Conservation (phyloP, 805 yeast species). For the Zygosaccharomyces lentus region DNA sequence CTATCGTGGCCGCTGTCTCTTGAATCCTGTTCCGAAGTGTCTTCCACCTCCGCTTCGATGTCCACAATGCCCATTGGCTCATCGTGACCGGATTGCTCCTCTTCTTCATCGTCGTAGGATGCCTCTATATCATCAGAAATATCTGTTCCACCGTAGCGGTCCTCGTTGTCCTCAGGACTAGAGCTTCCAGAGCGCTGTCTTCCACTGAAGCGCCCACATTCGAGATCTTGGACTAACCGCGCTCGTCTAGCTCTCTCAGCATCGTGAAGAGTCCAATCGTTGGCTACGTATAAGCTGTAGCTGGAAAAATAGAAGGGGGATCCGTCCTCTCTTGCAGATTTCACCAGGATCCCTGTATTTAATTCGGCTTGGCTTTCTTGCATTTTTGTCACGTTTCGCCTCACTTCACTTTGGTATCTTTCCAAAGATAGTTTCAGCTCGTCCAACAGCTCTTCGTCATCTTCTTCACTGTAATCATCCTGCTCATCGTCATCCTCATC, state of each 20-base stretch:
- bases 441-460: constrained; percentile 9
- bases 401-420: not conserved
- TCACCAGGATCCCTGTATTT: not conserved
- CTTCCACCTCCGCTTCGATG: constrained; percentile 12
- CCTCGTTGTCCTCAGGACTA: not conserved
- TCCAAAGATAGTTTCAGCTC: constrained; percentile 1
- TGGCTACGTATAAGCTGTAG: constrained; percentile 5
- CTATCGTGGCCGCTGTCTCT: constrained; percentile 17
- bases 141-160: not conserved
- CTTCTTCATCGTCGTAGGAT: constrained; percentile 8
- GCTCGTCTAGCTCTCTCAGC: constrained; percentile 10
- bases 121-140: constrained; percentile 12
- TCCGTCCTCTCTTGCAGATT: not conserved
- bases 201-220: not conserved
- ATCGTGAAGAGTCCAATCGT: constrained; percentile 12
- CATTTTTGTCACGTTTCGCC: not conserved
- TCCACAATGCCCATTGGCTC: constrained; percentile 3
- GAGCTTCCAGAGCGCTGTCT: not conserved
- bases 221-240: constrained; percentile 9
- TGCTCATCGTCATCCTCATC: constrained; percentile 16
- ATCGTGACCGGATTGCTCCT: constrained; percentile 2
- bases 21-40: constrained; percentile 9
- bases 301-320: constrained; percentile 5
- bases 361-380: not conserved
- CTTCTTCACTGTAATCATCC: constrained; percentile 7